phyloP scores from a whole-genome alignment of 257 asterid genomes.

The Solanum virginianum region DNA sequence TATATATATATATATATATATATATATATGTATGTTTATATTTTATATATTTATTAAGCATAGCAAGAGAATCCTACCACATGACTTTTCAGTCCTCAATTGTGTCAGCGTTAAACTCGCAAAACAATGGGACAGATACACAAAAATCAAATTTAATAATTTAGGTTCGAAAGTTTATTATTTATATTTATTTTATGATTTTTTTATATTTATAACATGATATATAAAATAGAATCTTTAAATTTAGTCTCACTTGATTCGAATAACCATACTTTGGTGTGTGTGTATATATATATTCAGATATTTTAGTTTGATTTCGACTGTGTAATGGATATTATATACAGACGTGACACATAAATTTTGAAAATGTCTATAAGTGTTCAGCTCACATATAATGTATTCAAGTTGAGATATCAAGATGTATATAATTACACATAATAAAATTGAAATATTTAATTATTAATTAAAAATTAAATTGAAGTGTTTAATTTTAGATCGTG shows the following conservation, averaged over 20 bases:
- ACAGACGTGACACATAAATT: neutral
- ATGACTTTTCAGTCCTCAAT: neutral
- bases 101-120: conserved; percentile 27
- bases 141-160: neutral
- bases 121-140: neutral
- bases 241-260: neutral
- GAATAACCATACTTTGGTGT: neutral
- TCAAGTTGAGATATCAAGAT: neutral
- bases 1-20: too few species aligned
- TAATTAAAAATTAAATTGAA: neutral
- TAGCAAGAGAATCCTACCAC: neutral
- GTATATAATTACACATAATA: neutral
- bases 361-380: neutral
- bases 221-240: neutral
- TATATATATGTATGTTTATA: too few species aligned
- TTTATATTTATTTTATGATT: neutral
- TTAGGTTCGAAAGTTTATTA: neutral
- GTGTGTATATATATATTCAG: neutral
- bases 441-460: neutral
- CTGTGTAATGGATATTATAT: too few species aligned
- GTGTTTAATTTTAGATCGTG: neutral
- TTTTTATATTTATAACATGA: neutral
- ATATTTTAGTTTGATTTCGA: neutral
- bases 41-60: too few species aligned
- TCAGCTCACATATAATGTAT: too few species aligned